Base-by-base conservation (phyloP, 768 basidiomycete genomes). In the Rhodosporidiobolus odoratus region DNA sequence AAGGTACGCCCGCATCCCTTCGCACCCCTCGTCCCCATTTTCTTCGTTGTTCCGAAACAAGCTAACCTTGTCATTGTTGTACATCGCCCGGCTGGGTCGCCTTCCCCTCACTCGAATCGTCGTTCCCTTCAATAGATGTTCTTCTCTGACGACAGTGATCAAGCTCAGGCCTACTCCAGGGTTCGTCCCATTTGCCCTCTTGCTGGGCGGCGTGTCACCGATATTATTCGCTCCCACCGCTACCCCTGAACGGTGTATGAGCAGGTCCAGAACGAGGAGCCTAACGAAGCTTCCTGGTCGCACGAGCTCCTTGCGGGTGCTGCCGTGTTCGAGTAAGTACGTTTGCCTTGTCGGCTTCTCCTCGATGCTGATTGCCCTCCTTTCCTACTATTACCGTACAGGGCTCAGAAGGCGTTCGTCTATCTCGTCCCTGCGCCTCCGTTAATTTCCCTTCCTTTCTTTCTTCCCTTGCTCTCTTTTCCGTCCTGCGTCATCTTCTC, bases 241-340 rank as follows among this genome's bases (percentile, higher is more conserved):
- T n/a, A 3, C 56, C 25, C 13, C n/a, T n/a, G n/a, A n/a, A n/a
- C n/a, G n/a, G n/a, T n/a, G n/a, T 3, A 2, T 25, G 21, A 25
- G 21, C 56, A 58, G 56, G 56, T 58, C 37, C 37, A 38, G 56
- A 40, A 58, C 56, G 56, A n/a, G 37, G 25, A 58, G 23, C n/a
- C n/a, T n/a, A 10, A 58, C 56, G 21, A 58, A 21, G 37, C 56
- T 4, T 38, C 37, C 8, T 58, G 13, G 21, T 10, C 37, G 23
- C 56, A 40, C 25, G 56, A 58, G 37, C 56, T 58, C 25, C 12
- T 58, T n/a, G 56, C 56, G 13, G 56, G 56, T 10, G 56, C 56
- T n/a, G 56, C 56, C 12, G 56, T 38, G 35, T 58, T 58, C 56
- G 56, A 58, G 37, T 40, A n/a, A 35, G 37, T 40, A 9, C 43